phyloP scores from a whole-genome alignment of 2,329 filamentous ascomycete species.

The Acephala macrosclerotiorum region DNA sequence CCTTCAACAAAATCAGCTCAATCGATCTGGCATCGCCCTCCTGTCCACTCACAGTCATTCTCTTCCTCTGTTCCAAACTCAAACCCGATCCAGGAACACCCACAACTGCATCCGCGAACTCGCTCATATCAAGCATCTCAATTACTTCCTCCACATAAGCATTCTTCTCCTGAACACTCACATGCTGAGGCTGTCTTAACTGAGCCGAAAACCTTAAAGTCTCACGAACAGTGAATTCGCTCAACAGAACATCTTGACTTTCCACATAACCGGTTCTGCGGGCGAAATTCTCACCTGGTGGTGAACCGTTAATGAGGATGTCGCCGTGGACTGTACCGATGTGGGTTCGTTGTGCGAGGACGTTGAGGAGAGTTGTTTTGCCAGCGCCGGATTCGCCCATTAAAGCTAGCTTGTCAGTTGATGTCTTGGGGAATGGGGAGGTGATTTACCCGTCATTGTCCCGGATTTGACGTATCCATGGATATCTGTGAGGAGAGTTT shows the following conservation, averaged over 20 bases:
- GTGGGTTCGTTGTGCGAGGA: slow-evolving; percentile 77
- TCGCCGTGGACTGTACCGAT: slow-evolving; percentile 89
- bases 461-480: slow-evolving; percentile 94
- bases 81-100: slow-evolving; percentile 88
- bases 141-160: slow-evolving; percentile 91
- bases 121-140: slow-evolving; percentile 86
- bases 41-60: neutral
- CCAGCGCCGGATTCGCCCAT: slow-evolving; percentile 78
- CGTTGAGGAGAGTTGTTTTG: slow-evolving; percentile 84
- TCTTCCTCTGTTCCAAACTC: slow-evolving; percentile 68
- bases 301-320: slow-evolving; percentile 61
- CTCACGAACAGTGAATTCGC: slow-evolving; percentile 68
- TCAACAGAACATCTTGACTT: slow-evolving; percentile 80
- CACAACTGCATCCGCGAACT: slow-evolving; percentile 90
- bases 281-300: slow-evolving; percentile 79
- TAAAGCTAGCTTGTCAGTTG: slow-evolving; percentile 39
- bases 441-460: slow-evolving; percentile 66
- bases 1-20: slow-evolving; percentile 46
- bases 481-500: slow-evolving; percentile 81
- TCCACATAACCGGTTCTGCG: slow-evolving; percentile 90
- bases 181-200: slow-evolving; percentile 79
- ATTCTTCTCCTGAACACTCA: slow-evolving; percentile 77
- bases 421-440: neutral
- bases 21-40: neutral
- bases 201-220: slow-evolving; percentile 74